phyloP scores from a whole-genome alignment of 768 basidiomycete species.

The Rhodotorula sphaerocarpa region DNA sequence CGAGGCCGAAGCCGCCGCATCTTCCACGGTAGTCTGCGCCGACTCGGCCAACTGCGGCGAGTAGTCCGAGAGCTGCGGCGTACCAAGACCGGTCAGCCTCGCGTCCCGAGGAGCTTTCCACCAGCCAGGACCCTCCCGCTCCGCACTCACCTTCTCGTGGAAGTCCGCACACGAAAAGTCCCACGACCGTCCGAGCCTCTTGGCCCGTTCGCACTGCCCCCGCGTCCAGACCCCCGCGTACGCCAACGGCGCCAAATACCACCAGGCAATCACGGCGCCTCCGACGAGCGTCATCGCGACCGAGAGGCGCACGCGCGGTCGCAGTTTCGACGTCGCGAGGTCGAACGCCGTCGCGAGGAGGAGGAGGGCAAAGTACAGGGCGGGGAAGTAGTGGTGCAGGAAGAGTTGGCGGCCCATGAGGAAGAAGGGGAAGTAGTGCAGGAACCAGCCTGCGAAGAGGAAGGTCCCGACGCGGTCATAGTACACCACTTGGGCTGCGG shows the following conservation, averaged over 20 bases:
- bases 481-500: constrained; percentile 72
- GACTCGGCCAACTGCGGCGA: constrained; percentile 1
- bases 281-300: constrained; percentile 63
- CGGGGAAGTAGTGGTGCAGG: constrained; percentile 95
- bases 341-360: constrained; percentile 72
- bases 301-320: constrained; percentile 74
- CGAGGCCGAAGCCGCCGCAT: neutral
- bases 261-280: constrained; percentile 52
- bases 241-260: constrained; percentile 70
- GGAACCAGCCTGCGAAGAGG: constrained; percentile 78
- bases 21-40: neutral
- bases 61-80: constrained; percentile 20
- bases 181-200: constrained; percentile 84
- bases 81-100: neutral
- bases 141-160: constrained; percentile 17
- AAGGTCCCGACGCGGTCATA: constrained; percentile 86
- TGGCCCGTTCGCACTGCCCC: constrained; percentile 59
- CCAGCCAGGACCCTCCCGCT: too few species aligned
- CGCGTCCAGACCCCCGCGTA: constrained; percentile 87
- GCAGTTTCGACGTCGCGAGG: constrained; percentile 66
- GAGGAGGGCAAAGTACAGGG: constrained; percentile 79
- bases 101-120: too few species aligned
- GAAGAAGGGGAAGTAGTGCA: constrained; percentile 97
- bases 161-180: constrained; percentile 67
- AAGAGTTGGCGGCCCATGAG: constrained; percentile 95